phyloP scores from a whole-genome alignment of 1,284 basidiomycete genomes.

The Stygiomarasmius scandens region DNA sequence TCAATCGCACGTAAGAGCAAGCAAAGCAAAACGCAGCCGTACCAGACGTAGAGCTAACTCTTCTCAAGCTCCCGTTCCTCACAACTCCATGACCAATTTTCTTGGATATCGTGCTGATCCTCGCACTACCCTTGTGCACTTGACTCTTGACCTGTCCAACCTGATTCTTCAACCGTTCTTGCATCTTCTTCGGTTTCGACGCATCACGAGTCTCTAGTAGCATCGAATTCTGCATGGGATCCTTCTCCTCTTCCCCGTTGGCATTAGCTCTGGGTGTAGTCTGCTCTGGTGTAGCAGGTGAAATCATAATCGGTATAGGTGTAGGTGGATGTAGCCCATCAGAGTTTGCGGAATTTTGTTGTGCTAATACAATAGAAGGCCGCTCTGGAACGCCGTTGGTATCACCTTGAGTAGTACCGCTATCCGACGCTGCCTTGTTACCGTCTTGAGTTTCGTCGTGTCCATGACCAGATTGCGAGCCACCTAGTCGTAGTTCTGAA shows the following conservation, averaged over 20 bases:
- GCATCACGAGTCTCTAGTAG: slow-evolving; percentile 41
- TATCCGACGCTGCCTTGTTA: not conserved
- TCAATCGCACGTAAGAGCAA: slow-evolving; percentile 2
- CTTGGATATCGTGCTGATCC: slow-evolving; percentile 75
- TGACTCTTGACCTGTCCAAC: slow-evolving; percentile 68
- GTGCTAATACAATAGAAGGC: not conserved
- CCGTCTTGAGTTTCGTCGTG: slow-evolving; percentile 11
- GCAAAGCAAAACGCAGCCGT: not conserved
- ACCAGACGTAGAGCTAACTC: slow-evolving; percentile 71
- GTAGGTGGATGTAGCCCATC: slow-evolving; percentile 21
- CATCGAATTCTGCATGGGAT: not conserved
- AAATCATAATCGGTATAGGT: slow-evolving; percentile 38
- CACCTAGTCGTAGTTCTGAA: slow-evolving; percentile 26
- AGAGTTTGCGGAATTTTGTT: slow-evolving; percentile 2
- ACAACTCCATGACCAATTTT: slow-evolving; percentile 74
- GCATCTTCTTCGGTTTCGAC: slow-evolving; percentile 67
- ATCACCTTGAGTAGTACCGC: not conserved
- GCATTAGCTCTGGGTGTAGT: not conserved
- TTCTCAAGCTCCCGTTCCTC: slow-evolving; percentile 54
- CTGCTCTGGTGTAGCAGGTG: slow-evolving; percentile 34
- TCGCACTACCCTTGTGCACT: slow-evolving; percentile 70
- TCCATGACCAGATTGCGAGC: slow-evolving; percentile 23
- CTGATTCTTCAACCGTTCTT: slow-evolving; percentile 68
- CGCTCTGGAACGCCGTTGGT: not conserved
- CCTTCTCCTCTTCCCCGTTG: not conserved